phyloP scores from a whole-genome alignment of 2,329 filamentous ascomycete species.

The Neurospora sp. region DNA sequence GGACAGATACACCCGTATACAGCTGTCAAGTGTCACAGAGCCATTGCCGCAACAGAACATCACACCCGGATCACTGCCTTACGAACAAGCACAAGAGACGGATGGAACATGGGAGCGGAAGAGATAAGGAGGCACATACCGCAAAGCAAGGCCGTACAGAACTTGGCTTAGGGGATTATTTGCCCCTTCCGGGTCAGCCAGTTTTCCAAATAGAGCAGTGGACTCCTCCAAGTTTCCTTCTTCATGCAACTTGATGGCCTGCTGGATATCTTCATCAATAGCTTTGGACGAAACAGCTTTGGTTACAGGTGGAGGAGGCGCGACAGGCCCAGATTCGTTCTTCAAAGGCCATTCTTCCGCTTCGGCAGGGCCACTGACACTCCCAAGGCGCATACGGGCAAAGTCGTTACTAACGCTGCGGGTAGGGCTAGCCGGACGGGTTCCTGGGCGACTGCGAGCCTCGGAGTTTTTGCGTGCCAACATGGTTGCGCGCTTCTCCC shows the following conservation, averaged over 20 bases:
- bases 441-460: conserved; percentile 33
- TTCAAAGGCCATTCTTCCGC: conserved; percentile 6
- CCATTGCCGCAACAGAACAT: neutral
- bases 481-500: conserved; percentile 91
- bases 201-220: conserved; percentile 72
- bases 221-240: conserved; percentile 67
- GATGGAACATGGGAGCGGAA: neutral
- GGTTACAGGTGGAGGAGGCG: conserved; percentile 13
- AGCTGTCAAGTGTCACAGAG: neutral
- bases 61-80: neutral
- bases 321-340: neutral
- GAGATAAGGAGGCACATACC: conserved; percentile 41
- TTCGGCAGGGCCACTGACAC: conserved; percentile 4
- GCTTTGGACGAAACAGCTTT: conserved; percentile 38
- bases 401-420: conserved; percentile 19
- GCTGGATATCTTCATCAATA: conserved; percentile 69
- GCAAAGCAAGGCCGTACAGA: conserved; percentile 82
- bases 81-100: conserved; percentile 3
- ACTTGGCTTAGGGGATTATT: conserved; percentile 96
- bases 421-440: conserved; percentile 31
- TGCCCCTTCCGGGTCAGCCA: conserved; percentile 74
- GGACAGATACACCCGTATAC: neutral
- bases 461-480: conserved; percentile 57
- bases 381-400: conserved; percentile 20
- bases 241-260: conserved; percentile 92